Evolutionary conservation across 2,329 filamentous ascomycete genomes (phyloP).

Genomic region (Calycina marina): DNA sequence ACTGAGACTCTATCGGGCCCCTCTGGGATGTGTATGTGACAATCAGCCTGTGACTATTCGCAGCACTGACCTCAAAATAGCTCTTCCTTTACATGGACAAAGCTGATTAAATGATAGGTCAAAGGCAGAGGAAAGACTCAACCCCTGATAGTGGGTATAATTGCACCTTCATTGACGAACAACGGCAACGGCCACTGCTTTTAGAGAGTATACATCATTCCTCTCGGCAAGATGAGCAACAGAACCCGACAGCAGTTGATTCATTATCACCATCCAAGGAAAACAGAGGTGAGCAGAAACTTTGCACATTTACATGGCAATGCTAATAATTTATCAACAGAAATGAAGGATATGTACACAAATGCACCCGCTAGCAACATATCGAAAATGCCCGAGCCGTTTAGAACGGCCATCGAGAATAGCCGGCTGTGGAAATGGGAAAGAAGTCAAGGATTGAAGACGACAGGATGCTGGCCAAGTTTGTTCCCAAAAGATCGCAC

Average conservation of each 20-base stretch:
- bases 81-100: too few species aligned
- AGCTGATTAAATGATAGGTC: background rate
- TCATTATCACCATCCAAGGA: slow-evolving; percentile 1
- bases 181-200: background rate
- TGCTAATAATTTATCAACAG: slow-evolving; percentile 7
- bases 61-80: too few species aligned
- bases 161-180: background rate
- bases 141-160: background rate
- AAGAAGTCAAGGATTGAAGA: slow-evolving; percentile 7
- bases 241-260: slow-evolving; percentile 2
- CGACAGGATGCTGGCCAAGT: slow-evolving; percentile 6
- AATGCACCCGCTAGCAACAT: slow-evolving; percentile 7
- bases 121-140: background rate
- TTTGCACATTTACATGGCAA: slow-evolving; percentile 3
- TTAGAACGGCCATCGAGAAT: slow-evolving; percentile 5
- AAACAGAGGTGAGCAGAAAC: slow-evolving; percentile 3
- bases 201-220: background rate
- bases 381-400: slow-evolving; percentile 7
- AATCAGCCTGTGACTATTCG: too few species aligned
- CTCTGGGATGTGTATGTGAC: too few species aligned
- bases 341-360: slow-evolving; percentile 8
- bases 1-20: too few species aligned
- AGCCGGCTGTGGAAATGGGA: slow-evolving; percentile 7
- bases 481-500: slow-evolving; percentile 4
- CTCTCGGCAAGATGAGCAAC: slow-evolving; percentile 1